Percentiles rank a stretch among this genome's conserved stretches.
phyloP scores from a whole-genome alignment of 2,329 filamentous ascomycete species.

The Penicillium janthinellum region DNA sequence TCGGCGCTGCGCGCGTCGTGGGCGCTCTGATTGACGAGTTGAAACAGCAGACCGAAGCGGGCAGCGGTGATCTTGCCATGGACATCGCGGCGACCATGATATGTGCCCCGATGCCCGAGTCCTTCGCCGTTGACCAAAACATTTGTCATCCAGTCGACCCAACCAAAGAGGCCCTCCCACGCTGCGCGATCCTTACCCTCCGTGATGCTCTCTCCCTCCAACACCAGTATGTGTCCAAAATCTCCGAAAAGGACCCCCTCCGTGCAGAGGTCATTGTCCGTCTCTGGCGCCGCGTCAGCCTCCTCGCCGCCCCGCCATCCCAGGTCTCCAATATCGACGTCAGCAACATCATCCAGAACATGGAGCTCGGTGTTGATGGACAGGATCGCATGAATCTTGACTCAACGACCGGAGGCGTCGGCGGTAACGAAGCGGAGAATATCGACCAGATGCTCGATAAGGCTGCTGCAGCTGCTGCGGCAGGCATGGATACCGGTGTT shows the following conservation, averaged over 20 bases:
- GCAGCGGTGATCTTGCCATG: constrained; percentile 45
- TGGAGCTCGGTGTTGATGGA: constrained; percentile 41
- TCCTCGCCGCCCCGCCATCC: constrained; percentile 41
- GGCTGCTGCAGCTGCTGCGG: constrained; percentile 40
- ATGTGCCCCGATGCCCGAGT: constrained; percentile 44
- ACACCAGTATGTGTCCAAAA: constrained; percentile 43
- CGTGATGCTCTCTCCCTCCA: constrained; percentile 43
- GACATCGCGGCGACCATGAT: constrained; percentile 49
- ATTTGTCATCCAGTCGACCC: constrained; percentile 38
- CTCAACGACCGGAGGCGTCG: constrained; percentile 17
- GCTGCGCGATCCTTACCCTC: constrained; percentile 42
- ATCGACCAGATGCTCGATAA: constrained; percentile 45
- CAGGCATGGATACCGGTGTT: constrained; percentile 32
- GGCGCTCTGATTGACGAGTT: constrained; percentile 45
- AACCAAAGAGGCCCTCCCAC: constrained; percentile 36
- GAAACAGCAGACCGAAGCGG: constrained; percentile 44
- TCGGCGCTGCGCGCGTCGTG: constrained; percentile 44
- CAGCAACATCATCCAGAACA: constrained; percentile 46
- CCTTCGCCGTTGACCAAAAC: constrained; percentile 42
- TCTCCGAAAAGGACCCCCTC: constrained; percentile 48
- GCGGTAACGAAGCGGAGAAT: constrained; percentile 32
- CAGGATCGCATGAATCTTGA: constrained; percentile 39
- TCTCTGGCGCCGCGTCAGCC: constrained; percentile 48
- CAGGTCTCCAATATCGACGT: constrained; percentile 46
- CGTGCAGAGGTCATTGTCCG: constrained; percentile 49